Evolutionary conservation across 176 grass and related monocot genomes (phyloP).

Genomic region (Avena sativa): DNA sequence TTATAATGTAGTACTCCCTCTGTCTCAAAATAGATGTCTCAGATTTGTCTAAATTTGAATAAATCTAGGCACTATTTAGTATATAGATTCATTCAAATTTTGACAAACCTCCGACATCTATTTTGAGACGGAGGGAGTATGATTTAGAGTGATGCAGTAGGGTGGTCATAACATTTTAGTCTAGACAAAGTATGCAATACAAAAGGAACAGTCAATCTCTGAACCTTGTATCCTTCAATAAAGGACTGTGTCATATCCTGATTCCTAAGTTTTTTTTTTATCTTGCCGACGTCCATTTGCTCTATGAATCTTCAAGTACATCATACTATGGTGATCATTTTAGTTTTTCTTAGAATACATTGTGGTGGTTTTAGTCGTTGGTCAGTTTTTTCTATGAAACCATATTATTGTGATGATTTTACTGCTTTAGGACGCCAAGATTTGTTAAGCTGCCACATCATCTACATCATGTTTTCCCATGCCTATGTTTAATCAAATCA

Average conservation of each 20-base stretch:
- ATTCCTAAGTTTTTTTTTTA: background rate
- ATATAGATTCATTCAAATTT: too few relatives aligned
- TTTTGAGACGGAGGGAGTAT: too few relatives aligned
- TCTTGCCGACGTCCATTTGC: background rate
- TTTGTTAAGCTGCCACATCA: background rate
- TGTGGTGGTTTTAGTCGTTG: background rate
- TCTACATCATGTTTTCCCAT: background rate
- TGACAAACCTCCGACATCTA: too few relatives aligned
- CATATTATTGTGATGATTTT: conserved; percentile 22
- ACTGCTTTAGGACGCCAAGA: background rate
- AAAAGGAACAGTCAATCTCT: background rate
- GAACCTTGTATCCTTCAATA: conserved; percentile 1
- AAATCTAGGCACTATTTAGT: too few relatives aligned
- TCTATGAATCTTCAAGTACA: conserved; percentile 15
- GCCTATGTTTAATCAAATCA: conserved; percentile 25
- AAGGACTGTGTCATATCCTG: conserved; percentile 1
- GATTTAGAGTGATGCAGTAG: background rate
- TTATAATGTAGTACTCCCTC: background rate
- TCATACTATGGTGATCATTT: background rate
- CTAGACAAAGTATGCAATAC: background rate
- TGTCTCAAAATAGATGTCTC: too few relatives aligned
- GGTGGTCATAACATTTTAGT: conserved; percentile 22
- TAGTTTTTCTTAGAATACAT: background rate
- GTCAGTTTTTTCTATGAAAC: background rate
- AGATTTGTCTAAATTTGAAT: too few relatives aligned